phyloP scores from a whole-genome alignment of 2,329 filamentous ascomycete species.

The Phialophora tarda region DNA sequence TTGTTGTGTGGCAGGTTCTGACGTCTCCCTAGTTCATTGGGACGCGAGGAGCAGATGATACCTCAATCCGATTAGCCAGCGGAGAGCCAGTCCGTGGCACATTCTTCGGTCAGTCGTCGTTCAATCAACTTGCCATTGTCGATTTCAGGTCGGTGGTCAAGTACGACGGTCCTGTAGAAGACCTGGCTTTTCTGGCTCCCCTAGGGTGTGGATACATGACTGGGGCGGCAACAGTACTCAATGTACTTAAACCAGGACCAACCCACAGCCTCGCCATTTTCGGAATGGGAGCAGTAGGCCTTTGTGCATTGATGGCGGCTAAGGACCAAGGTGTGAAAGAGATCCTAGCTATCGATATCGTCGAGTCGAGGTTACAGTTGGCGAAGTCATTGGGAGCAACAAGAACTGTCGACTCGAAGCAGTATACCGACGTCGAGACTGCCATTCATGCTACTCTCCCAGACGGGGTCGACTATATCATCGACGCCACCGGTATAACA shows the following conservation, averaged over 20 bases:
- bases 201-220: conserved; percentile 43
- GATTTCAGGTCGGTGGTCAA: conserved; percentile 30
- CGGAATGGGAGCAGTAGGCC: conserved; percentile 44
- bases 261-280: conserved; percentile 40
- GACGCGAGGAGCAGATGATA: conserved; percentile 1
- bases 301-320: conserved; percentile 43
- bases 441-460: conserved; percentile 12
- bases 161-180: conserved; percentile 26
- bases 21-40: conserved; percentile 5
- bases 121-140: conserved; percentile 24
- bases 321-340: conserved; percentile 29
- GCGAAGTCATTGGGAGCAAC: conserved; percentile 41
- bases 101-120: conserved; percentile 29
- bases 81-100: conserved; percentile 11
- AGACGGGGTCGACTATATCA: conserved; percentile 27
- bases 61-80: background rate
- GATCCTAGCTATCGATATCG: conserved; percentile 55
- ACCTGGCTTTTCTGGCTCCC: conserved; percentile 38
- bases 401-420: conserved; percentile 21
- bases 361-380: conserved; percentile 49
- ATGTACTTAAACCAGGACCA: conserved; percentile 25
- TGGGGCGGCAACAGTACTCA: conserved; percentile 39
- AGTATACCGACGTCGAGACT: conserved; percentile 37
- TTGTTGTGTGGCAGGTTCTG: no score
- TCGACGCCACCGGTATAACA: conserved; percentile 27